Evolutionary conservation across 106 monocot species (phyloP).

Genomic region (Dactylorhiza incarnata): DNA sequence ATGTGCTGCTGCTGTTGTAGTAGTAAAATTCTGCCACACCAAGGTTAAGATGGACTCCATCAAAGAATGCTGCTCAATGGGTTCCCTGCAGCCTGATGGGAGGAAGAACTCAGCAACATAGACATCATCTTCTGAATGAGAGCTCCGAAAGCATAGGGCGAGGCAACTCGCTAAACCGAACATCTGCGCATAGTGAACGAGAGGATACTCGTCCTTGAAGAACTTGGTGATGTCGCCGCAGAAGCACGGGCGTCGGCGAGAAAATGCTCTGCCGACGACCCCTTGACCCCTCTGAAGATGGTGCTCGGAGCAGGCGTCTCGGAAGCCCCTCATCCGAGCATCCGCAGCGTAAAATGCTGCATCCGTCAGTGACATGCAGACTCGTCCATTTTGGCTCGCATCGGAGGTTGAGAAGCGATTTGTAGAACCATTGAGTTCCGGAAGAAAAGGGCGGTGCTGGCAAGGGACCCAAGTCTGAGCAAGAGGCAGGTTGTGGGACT

Average conservation of each 20-base stretch:
- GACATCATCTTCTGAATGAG: constrained; percentile 46
- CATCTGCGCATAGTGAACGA: constrained; percentile 89
- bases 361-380: constrained; percentile 82
- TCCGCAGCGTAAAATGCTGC: constrained; percentile 69
- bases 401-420: constrained; percentile 62
- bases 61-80: constrained; percentile 30
- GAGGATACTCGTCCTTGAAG: constrained; percentile 65
- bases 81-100: constrained; percentile 40
- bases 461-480: constrained; percentile 94
- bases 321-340: constrained; percentile 69
- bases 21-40: constrained; percentile 35
- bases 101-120: constrained; percentile 85
- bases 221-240: constrained; percentile 62
- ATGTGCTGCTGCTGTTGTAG: constrained; percentile 17
- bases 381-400: constrained; percentile 53
- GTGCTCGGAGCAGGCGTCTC: constrained; percentile 84
- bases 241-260: constrained; percentile 34
- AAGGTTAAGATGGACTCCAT: constrained; percentile 35
- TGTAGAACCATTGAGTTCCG: constrained; percentile 51
- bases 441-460: constrained; percentile 39
- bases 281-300: constrained; percentile 84
- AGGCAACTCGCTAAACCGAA: constrained; percentile 55
- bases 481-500: constrained; percentile 61
- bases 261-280: constrained; percentile 64
- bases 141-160: constrained; percentile 60